Evolutionary conservation across 2,329 filamentous ascomycete species (phyloP).

Genomic region (Zymoseptoria ardabiliae): DNA sequence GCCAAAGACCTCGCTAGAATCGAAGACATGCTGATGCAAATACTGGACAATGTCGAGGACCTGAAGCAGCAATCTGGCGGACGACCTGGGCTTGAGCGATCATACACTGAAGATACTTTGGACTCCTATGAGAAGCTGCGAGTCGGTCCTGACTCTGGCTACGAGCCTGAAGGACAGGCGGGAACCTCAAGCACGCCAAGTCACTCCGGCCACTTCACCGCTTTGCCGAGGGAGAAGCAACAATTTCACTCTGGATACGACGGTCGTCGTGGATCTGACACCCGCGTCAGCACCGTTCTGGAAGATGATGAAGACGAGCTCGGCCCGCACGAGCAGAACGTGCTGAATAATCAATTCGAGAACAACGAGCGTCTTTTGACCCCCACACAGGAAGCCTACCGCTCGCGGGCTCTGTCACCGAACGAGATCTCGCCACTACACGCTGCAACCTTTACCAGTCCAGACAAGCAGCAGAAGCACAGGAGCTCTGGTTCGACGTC

Average conservation of each 20-base stretch:
- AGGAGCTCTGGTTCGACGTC: constrained; percentile 75
- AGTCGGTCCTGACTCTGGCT: constrained; percentile 63
- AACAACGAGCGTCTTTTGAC: constrained; percentile 56
- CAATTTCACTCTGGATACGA: constrained; percentile 45
- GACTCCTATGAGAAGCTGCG: constrained; percentile 65
- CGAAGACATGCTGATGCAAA: constrained; percentile 62
- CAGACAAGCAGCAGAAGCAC: constrained; percentile 77
- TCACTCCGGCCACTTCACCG: constrained; percentile 62
- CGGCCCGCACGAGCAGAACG: constrained; percentile 46
- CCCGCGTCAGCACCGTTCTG: constrained; percentile 88
- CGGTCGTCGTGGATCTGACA: constrained; percentile 53
- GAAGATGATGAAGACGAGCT: constrained; percentile 79
- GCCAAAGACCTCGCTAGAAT: constrained; percentile 56
- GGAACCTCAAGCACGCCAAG: constrained; percentile 67
- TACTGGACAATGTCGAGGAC: constrained; percentile 83
- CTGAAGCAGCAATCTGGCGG: constrained; percentile 35
- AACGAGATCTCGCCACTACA: constrained; percentile 49
- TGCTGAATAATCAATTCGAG: constrained; percentile 49
- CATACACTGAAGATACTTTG: constrained; percentile 40
- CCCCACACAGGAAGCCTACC: constrained; percentile 48
- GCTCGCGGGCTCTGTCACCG: constrained; percentile 28
- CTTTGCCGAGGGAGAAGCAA: constrained; percentile 26
- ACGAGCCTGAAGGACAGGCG: constrained; percentile 75
- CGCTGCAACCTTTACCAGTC: constrained; percentile 38
- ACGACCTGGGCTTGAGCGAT: constrained; percentile 17